Evolutionary conservation across 108 stramenopile species (phyloP).

Genomic region (Nitzschia sp.): DNA sequence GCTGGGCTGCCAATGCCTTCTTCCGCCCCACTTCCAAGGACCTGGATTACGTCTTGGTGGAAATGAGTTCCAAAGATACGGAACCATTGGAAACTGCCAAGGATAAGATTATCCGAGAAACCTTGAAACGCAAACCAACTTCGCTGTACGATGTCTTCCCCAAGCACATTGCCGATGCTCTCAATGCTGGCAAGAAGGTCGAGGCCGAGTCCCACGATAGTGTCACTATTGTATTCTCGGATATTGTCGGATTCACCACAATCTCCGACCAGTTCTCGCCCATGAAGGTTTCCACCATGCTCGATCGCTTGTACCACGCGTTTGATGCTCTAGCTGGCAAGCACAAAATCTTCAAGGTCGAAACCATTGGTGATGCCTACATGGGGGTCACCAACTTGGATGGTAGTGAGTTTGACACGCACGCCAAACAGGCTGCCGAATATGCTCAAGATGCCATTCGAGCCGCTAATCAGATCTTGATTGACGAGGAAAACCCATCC

Average conservation of each 20-base stretch:
- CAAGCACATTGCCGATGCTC: slow-evolving; percentile 47
- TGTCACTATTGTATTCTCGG: slow-evolving; percentile 71
- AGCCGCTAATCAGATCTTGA: slow-evolving; percentile 42
- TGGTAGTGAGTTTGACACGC: slow-evolving; percentile 45
- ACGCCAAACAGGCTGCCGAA: slow-evolving; percentile 53
- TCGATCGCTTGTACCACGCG: slow-evolving; percentile 34
- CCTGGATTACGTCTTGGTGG: slow-evolving; percentile 2
- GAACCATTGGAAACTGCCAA: slow-evolving; percentile 6
- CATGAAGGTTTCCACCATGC: slow-evolving; percentile 36
- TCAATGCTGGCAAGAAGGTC: slow-evolving; percentile 48
- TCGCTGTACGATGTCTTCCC: slow-evolving; percentile 48
- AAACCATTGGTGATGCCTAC: slow-evolving; percentile 48
- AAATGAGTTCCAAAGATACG: slow-evolving; percentile 4
- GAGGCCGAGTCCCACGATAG: slow-evolving; percentile 37
- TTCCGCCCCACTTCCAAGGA: slow-evolving; percentile 24
- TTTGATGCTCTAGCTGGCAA: slow-evolving; percentile 34
- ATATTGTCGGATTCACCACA: slow-evolving; percentile 48
- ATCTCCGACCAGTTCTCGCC: slow-evolving; percentile 21
- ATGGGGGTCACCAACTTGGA: slow-evolving; percentile 47
- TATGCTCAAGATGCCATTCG: slow-evolving; percentile 54
- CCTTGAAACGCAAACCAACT: neutral
- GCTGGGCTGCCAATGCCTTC: slow-evolving; percentile 17
- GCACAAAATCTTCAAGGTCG: slow-evolving; percentile 47
- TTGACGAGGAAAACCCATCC: slow-evolving; percentile 38
- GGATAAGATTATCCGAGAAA: neutral